Evolutionary conservation across 805 yeast genomes (phyloP).

Genomic region (Tetrapisispora pingtungensis): DNA sequence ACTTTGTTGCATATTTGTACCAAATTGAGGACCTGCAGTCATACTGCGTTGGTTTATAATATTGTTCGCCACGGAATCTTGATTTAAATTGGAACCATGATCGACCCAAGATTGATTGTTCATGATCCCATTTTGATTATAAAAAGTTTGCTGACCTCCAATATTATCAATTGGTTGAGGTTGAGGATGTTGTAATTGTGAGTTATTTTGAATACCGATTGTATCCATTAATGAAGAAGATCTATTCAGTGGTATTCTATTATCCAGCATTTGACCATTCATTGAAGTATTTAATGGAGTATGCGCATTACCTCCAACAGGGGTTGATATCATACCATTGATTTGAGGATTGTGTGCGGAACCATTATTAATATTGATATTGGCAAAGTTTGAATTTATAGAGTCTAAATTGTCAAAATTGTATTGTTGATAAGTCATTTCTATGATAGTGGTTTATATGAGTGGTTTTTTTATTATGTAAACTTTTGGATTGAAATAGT

Average conservation of each 20-base stretch:
- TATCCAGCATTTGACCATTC: neutral
- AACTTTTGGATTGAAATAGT: no score
- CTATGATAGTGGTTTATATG: neutral
- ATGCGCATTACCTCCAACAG: neutral
- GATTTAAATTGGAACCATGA: neutral
- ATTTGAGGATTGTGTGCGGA: neutral
- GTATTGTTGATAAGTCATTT: constrained; percentile 5
- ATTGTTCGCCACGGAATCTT: neutral
- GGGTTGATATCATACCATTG: constrained; percentile 4
- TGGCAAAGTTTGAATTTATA: constrained; percentile 14
- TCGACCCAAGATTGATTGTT: neutral
- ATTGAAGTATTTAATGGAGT: neutral
- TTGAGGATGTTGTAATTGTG: neutral
- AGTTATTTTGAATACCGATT: constrained; percentile 18
- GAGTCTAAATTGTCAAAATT: constrained; percentile 11
- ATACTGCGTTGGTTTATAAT: neutral
- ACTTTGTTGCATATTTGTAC: neutral
- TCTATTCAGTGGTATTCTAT: constrained; percentile 10
- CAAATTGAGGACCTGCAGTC: neutral
- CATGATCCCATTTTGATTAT: neutral
- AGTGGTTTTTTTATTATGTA: no score
- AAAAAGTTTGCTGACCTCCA: neutral
- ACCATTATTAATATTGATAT: constrained; percentile 3
- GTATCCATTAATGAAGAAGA: constrained; percentile 20
- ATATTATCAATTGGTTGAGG: neutral